These are phyloP conservation scores for sweet orange (Citrus sinensis) DNA, from an alignment of 345 rosid genomes.

Conservation along the genomic window DVS_A1.0 CM039163.1:43735501-43736000, in stretches of 20 bases:
- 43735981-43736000: constrained; percentile 39
- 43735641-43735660: neutral
- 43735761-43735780: no score
- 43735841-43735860: neutral
- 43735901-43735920: no score
- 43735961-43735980: constrained; percentile 6
- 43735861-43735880: neutral
- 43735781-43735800: neutral
- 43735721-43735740: neutral
- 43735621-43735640: neutral
- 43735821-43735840: neutral
- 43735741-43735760: no score
- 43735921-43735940: no score
- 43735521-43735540: constrained; percentile 16
- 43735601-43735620: neutral
- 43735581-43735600: neutral
- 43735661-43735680: neutral
- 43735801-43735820: neutral
- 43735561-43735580: neutral
- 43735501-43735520: constrained; percentile 77
- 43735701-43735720: neutral
- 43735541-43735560: neutral
- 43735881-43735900: no score
- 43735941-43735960: neutral
- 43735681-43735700: neutral